A percentile compares a stretch with the other conserved stretches of the same genome.
These are phyloP conservation scores for Microbotryum silenes-acaulis DNA, from an alignment of 1,284 basidiomycete species.

Conservation along the genomic window DNA sequence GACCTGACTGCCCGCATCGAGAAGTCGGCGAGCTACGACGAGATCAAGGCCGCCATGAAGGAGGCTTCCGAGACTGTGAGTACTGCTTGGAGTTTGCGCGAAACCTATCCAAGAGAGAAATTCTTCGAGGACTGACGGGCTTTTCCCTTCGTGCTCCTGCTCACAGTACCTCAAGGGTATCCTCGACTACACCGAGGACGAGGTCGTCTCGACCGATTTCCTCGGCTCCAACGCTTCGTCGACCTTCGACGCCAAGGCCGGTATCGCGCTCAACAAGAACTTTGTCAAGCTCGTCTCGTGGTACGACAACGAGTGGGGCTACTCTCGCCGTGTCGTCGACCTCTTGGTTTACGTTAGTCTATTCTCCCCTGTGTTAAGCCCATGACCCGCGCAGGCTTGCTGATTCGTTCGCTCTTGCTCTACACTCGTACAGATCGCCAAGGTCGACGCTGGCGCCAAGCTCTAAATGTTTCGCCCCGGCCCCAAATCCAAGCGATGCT, in stretches of 20 bases:
- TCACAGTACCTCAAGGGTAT: conserved; percentile 24
- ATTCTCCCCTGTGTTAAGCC: conserved; percentile 37
- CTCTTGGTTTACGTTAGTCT: conserved; percentile 74
- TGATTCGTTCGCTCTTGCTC: neutral
- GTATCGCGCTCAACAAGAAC: conserved; percentile 74
- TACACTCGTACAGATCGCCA: conserved; percentile 1
- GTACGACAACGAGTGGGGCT: conserved; percentile 93
- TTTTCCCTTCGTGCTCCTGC: neutral
- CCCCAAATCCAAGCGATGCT: neutral
- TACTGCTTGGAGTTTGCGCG: neutral
- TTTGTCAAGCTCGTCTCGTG: conserved; percentile 32
- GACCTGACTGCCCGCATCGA: conserved; percentile 92
- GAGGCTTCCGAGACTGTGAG: conserved; percentile 60
- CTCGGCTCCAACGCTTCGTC: conserved; percentile 55
- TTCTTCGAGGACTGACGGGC: neutral
- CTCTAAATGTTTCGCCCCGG: conserved; percentile 14
- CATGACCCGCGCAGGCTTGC: neutral
- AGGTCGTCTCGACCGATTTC: conserved; percentile 92
- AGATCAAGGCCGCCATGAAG: conserved; percentile 85
- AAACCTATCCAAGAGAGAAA: neutral
- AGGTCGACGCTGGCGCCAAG: conserved; percentile 21
- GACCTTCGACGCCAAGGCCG: conserved; percentile 71
- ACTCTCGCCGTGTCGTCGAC: conserved; percentile 91
- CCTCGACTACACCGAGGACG: conserved; percentile 77
- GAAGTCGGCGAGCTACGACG: conserved; percentile 76